phyloP scores from a whole-genome alignment of 495 filamentous ascomycete genomes.

The Darksidea phi region DNA sequence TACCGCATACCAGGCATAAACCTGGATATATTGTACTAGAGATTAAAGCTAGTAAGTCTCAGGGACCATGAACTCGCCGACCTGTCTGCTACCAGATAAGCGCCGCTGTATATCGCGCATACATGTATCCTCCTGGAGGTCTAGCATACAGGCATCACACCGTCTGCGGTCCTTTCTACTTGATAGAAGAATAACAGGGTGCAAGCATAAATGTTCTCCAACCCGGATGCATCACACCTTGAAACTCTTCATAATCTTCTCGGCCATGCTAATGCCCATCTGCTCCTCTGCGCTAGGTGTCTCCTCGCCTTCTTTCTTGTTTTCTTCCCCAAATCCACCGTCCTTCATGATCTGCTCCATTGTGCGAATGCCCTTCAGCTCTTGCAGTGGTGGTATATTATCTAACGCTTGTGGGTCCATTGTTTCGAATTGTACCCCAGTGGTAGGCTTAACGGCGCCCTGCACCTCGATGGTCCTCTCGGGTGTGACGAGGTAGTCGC shows the following conservation, averaged over 20 bases:
- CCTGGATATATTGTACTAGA: too few relatives aligned
- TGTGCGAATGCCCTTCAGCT: constrained; percentile 29
- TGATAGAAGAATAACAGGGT: too few relatives aligned
- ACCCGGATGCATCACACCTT: neutral
- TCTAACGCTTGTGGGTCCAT: constrained; percentile 1
- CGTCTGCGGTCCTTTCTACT: too few relatives aligned
- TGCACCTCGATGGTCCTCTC: constrained; percentile 1
- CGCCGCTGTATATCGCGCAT: too few relatives aligned
- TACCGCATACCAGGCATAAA: too few relatives aligned
- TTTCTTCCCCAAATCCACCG: neutral
- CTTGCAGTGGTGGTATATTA: constrained; percentile 17
- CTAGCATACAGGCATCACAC: too few relatives aligned
- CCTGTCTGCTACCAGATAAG: too few relatives aligned
- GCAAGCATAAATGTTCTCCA: too few relatives aligned
- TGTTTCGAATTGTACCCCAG: constrained; percentile 4
- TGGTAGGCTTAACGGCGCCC: neutral
- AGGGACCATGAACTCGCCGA: too few relatives aligned
- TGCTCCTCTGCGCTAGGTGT: constrained; percentile 16
- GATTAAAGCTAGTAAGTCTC: too few relatives aligned
- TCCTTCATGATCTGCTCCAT: constrained; percentile 30
- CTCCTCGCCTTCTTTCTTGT: neutral
- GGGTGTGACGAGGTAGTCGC: constrained; percentile 15
- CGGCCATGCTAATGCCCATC: constrained; percentile 23
- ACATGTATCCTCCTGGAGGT: too few relatives aligned
- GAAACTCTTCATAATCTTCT: constrained; percentile 23